Evolutionary conservation across 495 filamentous ascomycete species (phyloP).

Genomic region (Geopyxis carbonaria): DNA sequence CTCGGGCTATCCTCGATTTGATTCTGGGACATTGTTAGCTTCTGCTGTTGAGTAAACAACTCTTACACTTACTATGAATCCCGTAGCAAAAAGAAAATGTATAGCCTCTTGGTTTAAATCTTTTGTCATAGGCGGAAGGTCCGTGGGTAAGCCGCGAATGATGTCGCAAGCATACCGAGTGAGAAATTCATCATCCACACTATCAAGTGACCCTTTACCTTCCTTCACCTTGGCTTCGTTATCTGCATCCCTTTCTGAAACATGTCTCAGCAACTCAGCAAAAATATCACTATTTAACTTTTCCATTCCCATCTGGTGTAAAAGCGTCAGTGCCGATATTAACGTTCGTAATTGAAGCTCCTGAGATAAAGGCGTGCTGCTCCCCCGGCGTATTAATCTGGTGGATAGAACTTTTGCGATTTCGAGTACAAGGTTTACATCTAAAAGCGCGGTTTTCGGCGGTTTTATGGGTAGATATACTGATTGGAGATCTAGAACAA

Average conservation of each 20-base stretch:
- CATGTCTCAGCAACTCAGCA: constrained; percentile 18
- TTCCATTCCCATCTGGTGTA: constrained; percentile 15
- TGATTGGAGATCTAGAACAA: constrained; percentile 23
- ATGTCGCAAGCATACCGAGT: constrained; percentile 25
- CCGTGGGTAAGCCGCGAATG: constrained; percentile 18
- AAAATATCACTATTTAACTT: constrained; percentile 17
- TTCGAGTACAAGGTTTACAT: constrained; percentile 12
- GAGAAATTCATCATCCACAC: constrained; percentile 23
- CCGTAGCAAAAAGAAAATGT: constrained; percentile 24
- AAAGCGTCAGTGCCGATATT: constrained; percentile 20
- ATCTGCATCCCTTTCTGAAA: constrained; percentile 22
- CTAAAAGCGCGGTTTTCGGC: constrained; percentile 12
- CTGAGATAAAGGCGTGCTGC: constrained; percentile 18
- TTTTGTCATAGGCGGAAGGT: constrained; percentile 13
- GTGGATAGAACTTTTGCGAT: constrained; percentile 21
- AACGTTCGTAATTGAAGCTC: constrained; percentile 24
- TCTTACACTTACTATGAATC: constrained; percentile 20
- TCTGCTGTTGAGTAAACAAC: neutral
- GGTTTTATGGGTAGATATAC: constrained; percentile 16
- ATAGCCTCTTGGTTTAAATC: constrained; percentile 21
- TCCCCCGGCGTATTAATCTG: constrained; percentile 21
- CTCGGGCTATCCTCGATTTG: constrained; percentile 21
- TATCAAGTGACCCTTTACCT: constrained; percentile 9
- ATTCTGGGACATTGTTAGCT: constrained; percentile 9
- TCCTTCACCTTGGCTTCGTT: constrained; percentile 11